These are phyloP conservation scores for Penicillium sp. DNA, from an alignment of 2,329 filamentous ascomycete species.

Conservation along the genomic window DNA sequence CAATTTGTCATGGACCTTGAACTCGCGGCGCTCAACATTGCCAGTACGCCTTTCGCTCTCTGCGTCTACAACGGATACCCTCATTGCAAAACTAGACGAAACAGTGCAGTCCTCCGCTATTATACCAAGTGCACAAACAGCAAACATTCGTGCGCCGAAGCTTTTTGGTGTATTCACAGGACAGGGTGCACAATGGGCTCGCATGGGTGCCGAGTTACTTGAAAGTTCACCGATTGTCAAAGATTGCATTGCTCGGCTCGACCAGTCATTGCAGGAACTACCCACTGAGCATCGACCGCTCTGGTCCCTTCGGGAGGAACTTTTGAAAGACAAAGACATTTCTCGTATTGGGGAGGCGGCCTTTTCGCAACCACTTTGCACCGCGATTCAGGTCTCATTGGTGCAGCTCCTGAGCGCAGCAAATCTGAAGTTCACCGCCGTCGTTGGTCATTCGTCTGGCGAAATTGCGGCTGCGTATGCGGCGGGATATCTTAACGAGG, in stretches of 20 bases:
- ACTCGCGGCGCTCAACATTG: conserved; percentile 23
- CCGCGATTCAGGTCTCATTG: conserved; percentile 31
- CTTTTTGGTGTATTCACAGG: conserved; percentile 33
- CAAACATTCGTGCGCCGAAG: conserved; percentile 9
- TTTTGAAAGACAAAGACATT: conserved; percentile 9
- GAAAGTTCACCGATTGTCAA: conserved; percentile 5
- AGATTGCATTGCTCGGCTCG: conserved; percentile 18
- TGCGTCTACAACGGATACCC: conserved; percentile 11
- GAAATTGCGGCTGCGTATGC: conserved; percentile 57
- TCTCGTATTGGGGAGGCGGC: conserved; percentile 23
- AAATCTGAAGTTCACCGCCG: conserved; percentile 37
- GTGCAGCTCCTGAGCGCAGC: conserved; percentile 30
- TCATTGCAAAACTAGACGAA: conserved; percentile 13
- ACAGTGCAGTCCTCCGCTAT: conserved; percentile 4
- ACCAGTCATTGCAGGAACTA: conserved; percentile 20
- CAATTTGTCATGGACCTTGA: conserved; percentile 24
- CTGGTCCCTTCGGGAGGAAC: conserved; percentile 23
- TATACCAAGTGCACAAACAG: conserved; percentile 4
- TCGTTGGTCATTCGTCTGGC: conserved; percentile 54
- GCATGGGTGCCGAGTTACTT: conserved; percentile 29
- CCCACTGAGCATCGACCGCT: conserved; percentile 24
- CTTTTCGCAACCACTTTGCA: conserved; percentile 28
- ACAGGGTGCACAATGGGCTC: conserved; percentile 36
- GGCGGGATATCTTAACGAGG: conserved; percentile 44
- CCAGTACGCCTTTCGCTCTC: conserved; percentile 17